Conservation (phyloP, 208 protist species). For the Trypanosoma brucei region DNA sequence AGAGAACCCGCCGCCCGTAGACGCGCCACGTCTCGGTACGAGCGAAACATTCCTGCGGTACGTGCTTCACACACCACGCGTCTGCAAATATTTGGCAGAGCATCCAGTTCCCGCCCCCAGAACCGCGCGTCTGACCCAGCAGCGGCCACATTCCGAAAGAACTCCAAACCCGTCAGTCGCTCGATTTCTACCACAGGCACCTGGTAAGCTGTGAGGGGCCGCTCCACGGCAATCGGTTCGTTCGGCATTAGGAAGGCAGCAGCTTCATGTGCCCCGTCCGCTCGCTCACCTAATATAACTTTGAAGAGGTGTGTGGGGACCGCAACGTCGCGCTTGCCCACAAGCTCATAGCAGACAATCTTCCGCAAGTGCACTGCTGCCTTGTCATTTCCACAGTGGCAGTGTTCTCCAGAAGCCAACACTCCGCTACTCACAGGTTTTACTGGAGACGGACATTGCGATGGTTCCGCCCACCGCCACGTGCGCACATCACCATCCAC, state of each 20-base stretch:
- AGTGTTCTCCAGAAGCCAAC: not conserved
- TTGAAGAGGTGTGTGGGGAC: slow-evolving; percentile 87
- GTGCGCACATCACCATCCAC: slow-evolving; percentile 36
- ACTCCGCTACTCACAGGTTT: slow-evolving; percentile 1
- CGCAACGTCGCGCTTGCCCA: slow-evolving; percentile 53
- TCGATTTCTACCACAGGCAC: slow-evolving; percentile 52
- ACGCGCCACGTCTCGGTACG: slow-evolving; percentile 54
- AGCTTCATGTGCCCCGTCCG: slow-evolving; percentile 28
- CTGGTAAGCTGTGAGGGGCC: slow-evolving; percentile 65
- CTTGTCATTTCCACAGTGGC: not conserved
- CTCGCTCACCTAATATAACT: slow-evolving; percentile 52
- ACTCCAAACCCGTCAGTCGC: slow-evolving; percentile 59
- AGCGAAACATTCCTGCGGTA: slow-evolving; percentile 37
- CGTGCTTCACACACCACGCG: slow-evolving; percentile 41
- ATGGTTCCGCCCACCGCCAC: slow-evolving; percentile 8
- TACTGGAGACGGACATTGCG: slow-evolving; percentile 1
- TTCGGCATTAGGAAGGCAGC: slow-evolving; percentile 84
- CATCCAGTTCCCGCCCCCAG: not conserved
- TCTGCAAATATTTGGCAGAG: slow-evolving; percentile 52
- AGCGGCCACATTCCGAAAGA: slow-evolving; percentile 51
- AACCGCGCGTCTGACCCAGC: not conserved
- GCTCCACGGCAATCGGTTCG: slow-evolving; percentile 52
- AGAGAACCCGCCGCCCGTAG: slow-evolving; percentile 51
- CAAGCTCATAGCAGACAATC: slow-evolving; percentile 60
- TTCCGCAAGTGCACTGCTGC: not conserved